These are phyloP conservation scores for Pseudocercospora crystallina DNA, from an alignment of 2,329 filamentous ascomycete genomes.

Conservation along the genomic window DNA sequence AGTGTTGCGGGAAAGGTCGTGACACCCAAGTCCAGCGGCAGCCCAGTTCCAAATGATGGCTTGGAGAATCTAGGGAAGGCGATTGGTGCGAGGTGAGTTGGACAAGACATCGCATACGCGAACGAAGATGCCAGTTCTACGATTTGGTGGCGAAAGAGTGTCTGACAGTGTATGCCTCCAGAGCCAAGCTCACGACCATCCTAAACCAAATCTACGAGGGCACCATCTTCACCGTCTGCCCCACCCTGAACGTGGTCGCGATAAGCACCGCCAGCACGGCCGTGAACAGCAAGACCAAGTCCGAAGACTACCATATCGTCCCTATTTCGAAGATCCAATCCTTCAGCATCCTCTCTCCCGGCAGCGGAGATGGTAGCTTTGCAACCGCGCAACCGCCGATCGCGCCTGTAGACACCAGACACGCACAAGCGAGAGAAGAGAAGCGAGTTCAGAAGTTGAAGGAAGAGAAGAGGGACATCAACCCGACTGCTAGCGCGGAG, in stretches of 20 bases:
- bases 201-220: constrained; percentile 57
- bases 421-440: constrained; percentile 56
- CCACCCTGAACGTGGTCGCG: constrained; percentile 60
- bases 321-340: constrained; percentile 59
- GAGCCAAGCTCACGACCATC: constrained; percentile 55
- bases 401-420: constrained; percentile 54
- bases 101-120: constrained; percentile 2
- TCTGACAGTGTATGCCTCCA: constrained; percentile 35
- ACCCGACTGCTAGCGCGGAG: constrained; percentile 61
- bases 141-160: neutral
- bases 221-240: constrained; percentile 62
- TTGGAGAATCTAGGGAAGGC: constrained; percentile 58
- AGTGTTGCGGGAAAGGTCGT: constrained; percentile 55
- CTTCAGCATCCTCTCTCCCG: constrained; percentile 54
- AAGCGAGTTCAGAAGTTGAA: constrained; percentile 57
- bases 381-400: constrained; percentile 46
- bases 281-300: constrained; percentile 42
- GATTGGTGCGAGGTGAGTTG: constrained; percentile 60
- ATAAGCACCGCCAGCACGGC: constrained; percentile 52
- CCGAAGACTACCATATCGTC: constrained; percentile 61
- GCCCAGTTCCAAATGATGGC: constrained; percentile 44
- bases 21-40: constrained; percentile 47
- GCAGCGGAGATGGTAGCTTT: constrained; percentile 41
- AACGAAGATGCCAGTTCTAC: neutral
- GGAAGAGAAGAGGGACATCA: constrained; percentile 57